These are phyloP conservation scores for Tetrapisispora iriomotensis DNA, from an alignment of 805 yeast genomes.

Conservation along the genomic window DNA sequence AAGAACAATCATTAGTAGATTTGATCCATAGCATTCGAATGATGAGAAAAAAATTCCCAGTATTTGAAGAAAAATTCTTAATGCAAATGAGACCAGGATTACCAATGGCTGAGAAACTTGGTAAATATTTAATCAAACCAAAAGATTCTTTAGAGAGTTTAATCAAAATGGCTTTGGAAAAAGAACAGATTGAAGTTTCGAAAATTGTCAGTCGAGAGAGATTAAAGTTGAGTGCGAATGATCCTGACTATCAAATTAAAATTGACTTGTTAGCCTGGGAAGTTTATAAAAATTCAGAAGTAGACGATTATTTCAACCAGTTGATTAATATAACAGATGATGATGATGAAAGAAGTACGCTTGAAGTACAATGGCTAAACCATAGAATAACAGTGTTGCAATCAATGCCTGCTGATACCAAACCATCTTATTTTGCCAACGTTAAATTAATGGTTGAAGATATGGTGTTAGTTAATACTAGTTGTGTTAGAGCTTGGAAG, in stretches of 20 bases:
- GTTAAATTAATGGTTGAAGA: conserved; percentile 55
- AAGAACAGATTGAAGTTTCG: conserved; percentile 36
- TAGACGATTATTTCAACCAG: conserved; percentile 45
- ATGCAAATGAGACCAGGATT: conserved; percentile 47
- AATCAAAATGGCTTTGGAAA: conserved; percentile 31
- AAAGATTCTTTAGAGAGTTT: conserved; percentile 37
- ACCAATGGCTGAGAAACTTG: conserved; percentile 42
- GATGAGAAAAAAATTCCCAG: conserved; percentile 34
- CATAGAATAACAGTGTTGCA: conserved; percentile 46
- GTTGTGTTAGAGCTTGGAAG: conserved; percentile 60
- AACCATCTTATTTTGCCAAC: conserved; percentile 32
- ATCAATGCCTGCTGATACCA: conserved; percentile 39
- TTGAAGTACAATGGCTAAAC: conserved; percentile 52
- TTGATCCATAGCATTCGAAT: conserved; percentile 37
- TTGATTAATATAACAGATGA: conserved; percentile 52
- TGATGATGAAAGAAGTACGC: conserved; percentile 45
- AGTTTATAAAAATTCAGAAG: conserved; percentile 39
- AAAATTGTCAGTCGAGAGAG: conserved; percentile 37
- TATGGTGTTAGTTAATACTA: conserved; percentile 58
- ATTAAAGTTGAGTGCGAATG: conserved; percentile 37
- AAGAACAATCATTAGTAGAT: conserved; percentile 41
- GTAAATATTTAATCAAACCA: conserved; percentile 38
- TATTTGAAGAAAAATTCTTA: conserved; percentile 39
- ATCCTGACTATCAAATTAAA: conserved; percentile 33
- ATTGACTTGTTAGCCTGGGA: conserved; percentile 36